Evolutionary conservation across 108 stramenopile species (phyloP).

Genomic region (Skeletonema costatum): DNA sequence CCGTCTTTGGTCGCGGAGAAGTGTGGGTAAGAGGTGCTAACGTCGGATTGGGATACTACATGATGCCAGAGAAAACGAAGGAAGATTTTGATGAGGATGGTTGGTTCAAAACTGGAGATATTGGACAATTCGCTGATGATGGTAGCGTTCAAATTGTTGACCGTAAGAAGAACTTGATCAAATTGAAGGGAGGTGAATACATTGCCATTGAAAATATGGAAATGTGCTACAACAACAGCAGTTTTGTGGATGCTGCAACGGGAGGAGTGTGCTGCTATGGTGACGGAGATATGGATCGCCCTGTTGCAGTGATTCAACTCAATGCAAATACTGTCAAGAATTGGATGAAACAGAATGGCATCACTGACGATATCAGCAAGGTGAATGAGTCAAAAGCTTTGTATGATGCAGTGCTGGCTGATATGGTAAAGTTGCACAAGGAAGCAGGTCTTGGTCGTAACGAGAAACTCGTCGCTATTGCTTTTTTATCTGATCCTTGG

Average conservation of each 20-base stretch:
- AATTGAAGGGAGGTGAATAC: slow-evolving; percentile 94
- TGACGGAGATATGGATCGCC: slow-evolving; percentile 91
- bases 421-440: slow-evolving; percentile 66
- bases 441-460: slow-evolving; percentile 76
- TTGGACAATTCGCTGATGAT: slow-evolving; percentile 85
- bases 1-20: slow-evolving; percentile 79
- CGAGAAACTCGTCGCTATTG: slow-evolving; percentile 75
- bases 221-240: slow-evolving; percentile 69
- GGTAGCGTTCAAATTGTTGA: slow-evolving; percentile 87
- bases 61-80: slow-evolving; percentile 81
- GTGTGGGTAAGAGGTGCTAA: slow-evolving; percentile 70
- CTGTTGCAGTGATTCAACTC: slow-evolving; percentile 80
- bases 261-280: slow-evolving; percentile 88
- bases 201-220: slow-evolving; percentile 90
- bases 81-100: slow-evolving; percentile 81
- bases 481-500: slow-evolving; percentile 70
- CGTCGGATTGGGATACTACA: slow-evolving; percentile 83
- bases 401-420: slow-evolving; percentile 70
- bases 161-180: slow-evolving; percentile 95
- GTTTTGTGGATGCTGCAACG: slow-evolving; percentile 74
- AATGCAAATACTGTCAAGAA: slow-evolving; percentile 63
- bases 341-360: slow-evolving; percentile 77
- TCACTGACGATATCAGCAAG: slow-evolving; percentile 59
- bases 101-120: slow-evolving; percentile 89
- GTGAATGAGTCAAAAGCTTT: slow-evolving; percentile 69